phyloP scores from a whole-genome alignment of 495 filamentous ascomycete species.

The Aspergillus bridgeri region DNA sequence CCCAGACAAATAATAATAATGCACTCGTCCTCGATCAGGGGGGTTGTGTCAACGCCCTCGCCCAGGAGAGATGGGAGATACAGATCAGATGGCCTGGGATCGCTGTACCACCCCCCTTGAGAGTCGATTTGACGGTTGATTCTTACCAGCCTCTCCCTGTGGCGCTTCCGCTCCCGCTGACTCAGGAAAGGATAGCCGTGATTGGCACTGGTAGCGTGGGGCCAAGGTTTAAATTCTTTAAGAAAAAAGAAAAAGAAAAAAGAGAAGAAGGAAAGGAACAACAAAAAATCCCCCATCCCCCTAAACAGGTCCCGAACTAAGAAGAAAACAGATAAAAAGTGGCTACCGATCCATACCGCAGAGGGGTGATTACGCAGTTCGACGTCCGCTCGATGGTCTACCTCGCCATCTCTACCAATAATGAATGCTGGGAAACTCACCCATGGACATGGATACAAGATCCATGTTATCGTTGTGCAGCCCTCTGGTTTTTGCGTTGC shows the following conservation, averaged over 20 bases:
- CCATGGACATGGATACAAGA: background rate
- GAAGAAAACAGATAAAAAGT: conserved; percentile 3
- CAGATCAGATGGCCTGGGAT: too few species aligned
- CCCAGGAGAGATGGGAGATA: too few species aligned
- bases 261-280: background rate
- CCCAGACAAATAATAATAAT: too few species aligned
- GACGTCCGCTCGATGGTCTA: background rate
- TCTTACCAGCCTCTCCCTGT: background rate
- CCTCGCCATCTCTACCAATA: background rate
- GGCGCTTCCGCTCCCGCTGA: conserved; percentile 1
- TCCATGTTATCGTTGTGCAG: background rate
- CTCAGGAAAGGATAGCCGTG: conserved; percentile 11
- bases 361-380: conserved; percentile 10
- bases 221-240: too few species aligned
- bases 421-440: background rate
- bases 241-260: background rate
- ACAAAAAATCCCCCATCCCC: conserved; percentile 1
- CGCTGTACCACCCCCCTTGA: background rate
- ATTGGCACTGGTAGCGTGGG: conserved; percentile 7
- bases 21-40: too few species aligned
- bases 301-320: background rate
- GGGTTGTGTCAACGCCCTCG: too few species aligned
- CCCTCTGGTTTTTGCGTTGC: background rate
- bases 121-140: background rate
- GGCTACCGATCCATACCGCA: conserved; percentile 1